These are phyloP conservation scores for Sungouiozyma ichnusensis DNA, from an alignment of 805 yeast species.

Conservation along the genomic window DNA sequence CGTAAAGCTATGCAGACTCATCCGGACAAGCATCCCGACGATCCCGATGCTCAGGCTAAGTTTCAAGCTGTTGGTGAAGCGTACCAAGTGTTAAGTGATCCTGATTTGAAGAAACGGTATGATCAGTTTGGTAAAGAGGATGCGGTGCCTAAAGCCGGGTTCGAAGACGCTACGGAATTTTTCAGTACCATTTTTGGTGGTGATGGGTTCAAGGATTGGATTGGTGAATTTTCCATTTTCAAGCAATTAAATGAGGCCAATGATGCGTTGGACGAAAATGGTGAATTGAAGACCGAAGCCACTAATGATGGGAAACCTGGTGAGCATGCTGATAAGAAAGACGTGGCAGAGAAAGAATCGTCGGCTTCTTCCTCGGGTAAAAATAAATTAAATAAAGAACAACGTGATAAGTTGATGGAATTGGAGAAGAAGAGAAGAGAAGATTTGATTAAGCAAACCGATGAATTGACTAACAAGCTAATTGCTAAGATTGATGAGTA, in stretches of 20 bases:
- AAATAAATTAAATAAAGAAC: slow-evolving; percentile 26
- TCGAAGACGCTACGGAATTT: slow-evolving; percentile 79
- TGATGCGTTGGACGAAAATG: slow-evolving; percentile 33
- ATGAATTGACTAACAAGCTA: slow-evolving; percentile 41
- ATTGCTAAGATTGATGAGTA: slow-evolving; percentile 37
- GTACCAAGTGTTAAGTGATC: slow-evolving; percentile 71
- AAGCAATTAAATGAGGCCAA: slow-evolving; percentile 52
- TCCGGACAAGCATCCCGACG: slow-evolving; percentile 95
- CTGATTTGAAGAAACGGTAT: slow-evolving; percentile 55
- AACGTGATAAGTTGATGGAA: slow-evolving; percentile 41
- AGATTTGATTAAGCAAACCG: slow-evolving; percentile 39
- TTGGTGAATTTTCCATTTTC: slow-evolving; percentile 64
- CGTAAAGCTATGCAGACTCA: slow-evolving; percentile 82
- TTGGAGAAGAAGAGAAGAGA: slow-evolving; percentile 45
- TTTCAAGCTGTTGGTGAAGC: slow-evolving; percentile 70
- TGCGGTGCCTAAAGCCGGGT: slow-evolving; percentile 60
- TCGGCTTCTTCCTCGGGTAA: slow-evolving; percentile 11
- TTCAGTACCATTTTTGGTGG: slow-evolving; percentile 81
- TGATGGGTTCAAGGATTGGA: slow-evolving; percentile 65
- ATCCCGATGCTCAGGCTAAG: slow-evolving; percentile 76
- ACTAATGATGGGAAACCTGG: slow-evolving; percentile 9
- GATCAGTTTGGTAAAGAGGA: slow-evolving; percentile 79
- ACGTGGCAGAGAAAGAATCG: slow-evolving; percentile 27
- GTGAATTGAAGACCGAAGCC: slow-evolving; percentile 10
- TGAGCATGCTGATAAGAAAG: slow-evolving; percentile 6